Base-by-base conservation (phyloP, 768 basidiomycete species). In the Russula emetica region DNA sequence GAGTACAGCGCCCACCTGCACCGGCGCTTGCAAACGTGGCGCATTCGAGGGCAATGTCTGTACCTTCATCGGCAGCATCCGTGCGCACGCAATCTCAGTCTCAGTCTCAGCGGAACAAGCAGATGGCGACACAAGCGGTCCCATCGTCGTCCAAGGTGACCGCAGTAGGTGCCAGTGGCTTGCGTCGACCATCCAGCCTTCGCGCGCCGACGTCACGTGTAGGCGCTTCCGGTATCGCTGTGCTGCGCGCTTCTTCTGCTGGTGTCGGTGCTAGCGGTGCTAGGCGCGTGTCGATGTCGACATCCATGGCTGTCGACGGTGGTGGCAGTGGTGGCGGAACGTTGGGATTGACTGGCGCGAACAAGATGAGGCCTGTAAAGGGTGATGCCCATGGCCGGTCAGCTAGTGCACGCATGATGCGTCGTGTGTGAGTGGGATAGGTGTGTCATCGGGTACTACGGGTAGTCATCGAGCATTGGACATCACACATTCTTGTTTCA, bases 1-100 rank as follows among this genome's bases (percentile, higher is more conserved):
- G 63, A 20, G 58, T 64, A 18, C 63, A 64, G 34, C 63, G 63
- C 38, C 63, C 58, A 2, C 34, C 53, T 5, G 53, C n/a, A 4
- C 26, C 53, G 10, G 28, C 28, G 16, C 16, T 40, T 40, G 5
- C 44, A 5, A 63, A 63, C 50, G 50, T 30, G 6, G 32, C 50
- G 3, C 32, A 24, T 34, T n/a, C 57, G 22, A 34, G 13, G 24
- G 20, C 34, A 9, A 26, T 26, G 20, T 49, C 52, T 7, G n/a
- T 32, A 10, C n/a, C 30, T 5, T 36, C 53, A 22, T 22, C 53
- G 5, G 14, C 14, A 14, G 22, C 45, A 22, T 47, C 45, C 22
- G 13, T 8, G 22, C 56, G 62, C 7, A 18, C 11, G 2, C 45
- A 47, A 5, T 22, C 44, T 22, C 44, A 22, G 45, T 13, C n/a